phyloP scores from a whole-genome alignment of 2,329 filamentous ascomycete species.

The Penicillium corylophilum region DNA sequence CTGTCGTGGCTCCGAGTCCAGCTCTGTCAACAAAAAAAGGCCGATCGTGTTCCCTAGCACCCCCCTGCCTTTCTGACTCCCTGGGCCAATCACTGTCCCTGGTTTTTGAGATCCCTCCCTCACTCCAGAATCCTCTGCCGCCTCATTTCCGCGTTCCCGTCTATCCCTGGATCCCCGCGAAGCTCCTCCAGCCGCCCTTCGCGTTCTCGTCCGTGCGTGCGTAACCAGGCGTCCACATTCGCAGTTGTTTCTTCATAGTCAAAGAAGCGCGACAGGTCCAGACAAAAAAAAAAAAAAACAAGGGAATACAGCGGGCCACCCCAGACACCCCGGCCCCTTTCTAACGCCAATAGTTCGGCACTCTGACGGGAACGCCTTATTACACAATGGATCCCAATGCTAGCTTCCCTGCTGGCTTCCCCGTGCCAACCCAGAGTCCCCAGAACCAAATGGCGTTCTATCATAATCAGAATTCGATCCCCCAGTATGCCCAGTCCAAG shows the following conservation, averaged over 20 bases:
- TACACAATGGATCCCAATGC: slow-evolving; percentile 26
- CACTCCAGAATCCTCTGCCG: background rate
- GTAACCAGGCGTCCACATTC: slow-evolving; percentile 11
- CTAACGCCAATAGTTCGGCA: slow-evolving; percentile 7
- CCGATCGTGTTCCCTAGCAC: slow-evolving; percentile 19
- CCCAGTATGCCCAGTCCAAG: slow-evolving; percentile 35
- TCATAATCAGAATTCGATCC: slow-evolving; percentile 34
- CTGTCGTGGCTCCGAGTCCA: slow-evolving; percentile 20
- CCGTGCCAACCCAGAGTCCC: slow-evolving; percentile 34
- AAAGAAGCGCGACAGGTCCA: slow-evolving; percentile 7
- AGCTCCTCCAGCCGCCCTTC: slow-evolving; percentile 3
- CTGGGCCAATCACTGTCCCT: slow-evolving; percentile 18
- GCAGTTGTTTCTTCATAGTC: slow-evolving; percentile 8
- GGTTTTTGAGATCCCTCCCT: slow-evolving; percentile 9
- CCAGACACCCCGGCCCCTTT: slow-evolving; percentile 8
- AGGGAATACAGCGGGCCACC: slow-evolving; percentile 16
- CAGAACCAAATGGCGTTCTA: slow-evolving; percentile 39
- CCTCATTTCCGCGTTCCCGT: background rate
- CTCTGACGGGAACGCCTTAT: slow-evolving; percentile 13
- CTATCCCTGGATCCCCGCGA: slow-evolving; percentile 23
- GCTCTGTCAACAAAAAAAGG: slow-evolving; percentile 12
- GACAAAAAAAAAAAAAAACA: background rate
- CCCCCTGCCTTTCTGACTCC: slow-evolving; percentile 13
- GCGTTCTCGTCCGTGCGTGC: slow-evolving; percentile 22
- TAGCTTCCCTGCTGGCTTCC: slow-evolving; percentile 33